Evolutionary conservation across 1,284 basidiomycete genomes (phyloP).

Genomic region (Ganoderma meredithae): DNA sequence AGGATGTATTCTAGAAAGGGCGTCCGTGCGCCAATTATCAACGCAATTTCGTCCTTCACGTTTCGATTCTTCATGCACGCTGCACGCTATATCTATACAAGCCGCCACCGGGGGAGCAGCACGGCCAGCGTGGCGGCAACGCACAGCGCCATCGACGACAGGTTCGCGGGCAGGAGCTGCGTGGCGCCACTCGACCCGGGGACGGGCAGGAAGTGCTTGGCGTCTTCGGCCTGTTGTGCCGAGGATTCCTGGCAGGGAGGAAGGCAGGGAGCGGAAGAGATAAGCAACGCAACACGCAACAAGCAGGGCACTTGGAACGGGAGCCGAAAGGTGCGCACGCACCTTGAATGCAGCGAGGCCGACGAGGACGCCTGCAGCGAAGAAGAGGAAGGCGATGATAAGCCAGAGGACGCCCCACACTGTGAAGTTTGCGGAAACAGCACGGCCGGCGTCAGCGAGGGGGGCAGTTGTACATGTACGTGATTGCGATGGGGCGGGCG

Average conservation of each 20-base stretch:
- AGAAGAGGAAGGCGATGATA: conserved; percentile 82
- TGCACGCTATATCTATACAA: not conserved
- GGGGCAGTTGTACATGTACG: not conserved
- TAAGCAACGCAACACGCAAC: too few relatives aligned
- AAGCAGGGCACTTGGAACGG: not conserved
- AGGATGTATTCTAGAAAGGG: not conserved
- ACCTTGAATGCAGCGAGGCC: conserved; percentile 91
- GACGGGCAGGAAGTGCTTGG: conserved; percentile 68
- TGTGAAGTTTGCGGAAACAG: conserved; percentile 37
- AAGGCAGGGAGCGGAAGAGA: not conserved
- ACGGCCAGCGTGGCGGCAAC: conserved; percentile 14
- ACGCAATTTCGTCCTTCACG: too few relatives aligned
- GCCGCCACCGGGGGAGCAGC: conserved; percentile 19
- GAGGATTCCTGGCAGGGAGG: conserved; percentile 56
- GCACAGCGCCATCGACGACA: conserved; percentile 18
- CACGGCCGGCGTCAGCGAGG: conserved; percentile 11
- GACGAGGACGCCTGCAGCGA: conserved; percentile 83
- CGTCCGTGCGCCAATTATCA: not conserved
- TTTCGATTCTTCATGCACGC: not conserved
- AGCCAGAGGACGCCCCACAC: conserved; percentile 95
- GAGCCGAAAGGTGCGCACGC: conserved; percentile 13
- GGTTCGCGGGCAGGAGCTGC: conserved; percentile 13
- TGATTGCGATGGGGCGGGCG: conserved; percentile 18
- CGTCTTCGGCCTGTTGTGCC: conserved; percentile 56
- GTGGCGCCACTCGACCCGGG: conserved; percentile 53